Evolutionary conservation across 495 filamentous ascomycete species (phyloP).

Genomic region (Penicillium flavigenum): DNA sequence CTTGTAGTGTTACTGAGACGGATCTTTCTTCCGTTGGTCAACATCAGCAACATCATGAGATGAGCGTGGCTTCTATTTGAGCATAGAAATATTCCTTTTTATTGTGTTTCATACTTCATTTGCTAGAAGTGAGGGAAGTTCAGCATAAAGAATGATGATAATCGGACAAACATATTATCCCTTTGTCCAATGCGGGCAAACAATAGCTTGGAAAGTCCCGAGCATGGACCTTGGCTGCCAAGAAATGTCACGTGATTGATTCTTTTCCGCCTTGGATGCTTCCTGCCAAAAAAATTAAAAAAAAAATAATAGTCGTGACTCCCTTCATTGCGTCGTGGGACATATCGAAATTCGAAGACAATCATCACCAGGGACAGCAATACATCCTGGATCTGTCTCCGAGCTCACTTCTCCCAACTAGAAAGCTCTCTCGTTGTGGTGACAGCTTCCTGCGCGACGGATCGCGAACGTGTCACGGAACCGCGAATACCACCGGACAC

Average conservation of each 20-base stretch:
- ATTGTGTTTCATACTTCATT: neutral
- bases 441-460: slow-evolving; percentile 23
- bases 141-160: neutral
- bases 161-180: neutral
- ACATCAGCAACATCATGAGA: neutral
- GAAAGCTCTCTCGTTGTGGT: neutral
- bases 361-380: neutral
- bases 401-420: neutral
- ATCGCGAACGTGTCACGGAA: slow-evolving; percentile 31
- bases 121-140: neutral
- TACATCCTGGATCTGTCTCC: neutral
- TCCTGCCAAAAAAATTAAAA: slow-evolving; percentile 10
- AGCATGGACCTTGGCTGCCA: slow-evolving; percentile 8
- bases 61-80: neutral
- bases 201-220: neutral
- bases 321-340: slow-evolving; percentile 1
- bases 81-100: neutral
- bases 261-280: slow-evolving; percentile 13
- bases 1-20: neutral
- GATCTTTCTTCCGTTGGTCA: neutral
- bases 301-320: slow-evolving; percentile 7
- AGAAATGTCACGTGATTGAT: slow-evolving; percentile 3
- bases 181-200: neutral
- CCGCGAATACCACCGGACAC: slow-evolving; percentile 11
- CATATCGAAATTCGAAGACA: slow-evolving; percentile 5